Base-by-base conservation (phyloP, 495 filamentous ascomycete species). In the Hyphodiscus hymeniophilus region DNA sequence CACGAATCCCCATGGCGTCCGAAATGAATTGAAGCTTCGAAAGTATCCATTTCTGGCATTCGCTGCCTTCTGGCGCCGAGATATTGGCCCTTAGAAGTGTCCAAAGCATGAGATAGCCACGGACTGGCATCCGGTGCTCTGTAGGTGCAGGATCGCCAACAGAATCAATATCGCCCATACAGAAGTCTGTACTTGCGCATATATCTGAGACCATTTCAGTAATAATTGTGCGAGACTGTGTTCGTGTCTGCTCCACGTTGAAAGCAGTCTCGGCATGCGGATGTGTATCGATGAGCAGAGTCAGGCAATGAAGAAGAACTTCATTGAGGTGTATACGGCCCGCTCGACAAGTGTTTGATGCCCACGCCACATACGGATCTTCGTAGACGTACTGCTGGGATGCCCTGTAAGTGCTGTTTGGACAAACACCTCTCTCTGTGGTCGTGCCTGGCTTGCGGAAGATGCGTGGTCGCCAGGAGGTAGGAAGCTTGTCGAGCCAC, bases 51-150 rank as follows among this genome's bases (percentile, higher is more conserved):
- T 18, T 10, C 16, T 39, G 17, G 36, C n/a, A 20, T 39, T 16
- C 36, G 21, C 36, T 39, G 3, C 36, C 36, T 21, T 39, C 21
- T 20, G 36, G 36, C 8, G 11, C 11, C 11, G 36, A 39, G 21
- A 39, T 17, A 39, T 16, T 18, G 11, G 36, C 36, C 11, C 17
- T 17, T 17, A 18, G 11, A 17, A 17, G n/a, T n/a, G n/a, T n/a
- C n/a, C n/a, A 39, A 39, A 20, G 17, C 36, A 39, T 39, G 36
- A 39, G 36, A 18, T 39, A 39, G 17, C 36, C 36, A 39, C 36
- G 2, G 21, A 39, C n/a, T 7, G 36, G 36, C 36, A 39, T 39
- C 21, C 36, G 17, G 36, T 18, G 21, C 21, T 18, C 36, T 18
- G 36, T 39, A 3, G 36, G 36, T 20, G 17, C 36, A 21, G 36